A percentile compares a stretch with the other conserved stretches of the same genome.
These are phyloP conservation scores for Acacia melanoxylon DNA, from an alignment of 306 rosid species.

Conservation along the genomic window DNA sequence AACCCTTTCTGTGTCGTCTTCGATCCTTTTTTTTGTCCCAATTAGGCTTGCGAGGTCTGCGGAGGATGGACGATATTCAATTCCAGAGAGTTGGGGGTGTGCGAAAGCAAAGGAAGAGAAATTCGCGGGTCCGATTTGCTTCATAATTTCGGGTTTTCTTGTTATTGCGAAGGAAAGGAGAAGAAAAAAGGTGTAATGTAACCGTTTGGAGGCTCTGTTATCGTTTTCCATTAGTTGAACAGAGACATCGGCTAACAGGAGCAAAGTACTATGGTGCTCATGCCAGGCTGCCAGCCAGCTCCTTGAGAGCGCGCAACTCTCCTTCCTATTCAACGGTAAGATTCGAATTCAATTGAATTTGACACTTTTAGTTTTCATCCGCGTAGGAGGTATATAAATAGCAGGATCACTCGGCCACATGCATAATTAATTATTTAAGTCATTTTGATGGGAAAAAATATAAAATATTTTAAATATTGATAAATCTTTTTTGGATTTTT, in stretches of 20 bases:
- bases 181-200: slow-evolving; percentile 46
- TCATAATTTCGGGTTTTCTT: slow-evolving; percentile 16
- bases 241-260: not conserved
- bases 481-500: too few relatives aligned
- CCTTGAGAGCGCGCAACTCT: slow-evolving; percentile 31
- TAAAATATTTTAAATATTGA: too few relatives aligned
- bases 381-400: too few relatives aligned
- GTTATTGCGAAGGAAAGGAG: slow-evolving; percentile 15
- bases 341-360: not conserved
- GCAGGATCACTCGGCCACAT: too few relatives aligned
- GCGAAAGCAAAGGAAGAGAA: slow-evolving; percentile 55
- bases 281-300: not conserved
- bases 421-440: too few relatives aligned
- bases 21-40: slow-evolving; percentile 4
- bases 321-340: not conserved
- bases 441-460: too few relatives aligned
- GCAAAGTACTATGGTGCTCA: not conserved
- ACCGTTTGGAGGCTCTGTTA: slow-evolving; percentile 43
- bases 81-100: not conserved
- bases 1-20: slow-evolving; percentile 17
- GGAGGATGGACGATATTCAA: slow-evolving; percentile 36
- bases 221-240: slow-evolving; percentile 36
- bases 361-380: too few relatives aligned
- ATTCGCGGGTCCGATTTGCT: slow-evolving; percentile 56
- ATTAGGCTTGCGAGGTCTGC: slow-evolving; percentile 44